Evolutionary conservation across 345 rosid genomes (phyloP).

Genomic region (Dimocarpus longan): DNA sequence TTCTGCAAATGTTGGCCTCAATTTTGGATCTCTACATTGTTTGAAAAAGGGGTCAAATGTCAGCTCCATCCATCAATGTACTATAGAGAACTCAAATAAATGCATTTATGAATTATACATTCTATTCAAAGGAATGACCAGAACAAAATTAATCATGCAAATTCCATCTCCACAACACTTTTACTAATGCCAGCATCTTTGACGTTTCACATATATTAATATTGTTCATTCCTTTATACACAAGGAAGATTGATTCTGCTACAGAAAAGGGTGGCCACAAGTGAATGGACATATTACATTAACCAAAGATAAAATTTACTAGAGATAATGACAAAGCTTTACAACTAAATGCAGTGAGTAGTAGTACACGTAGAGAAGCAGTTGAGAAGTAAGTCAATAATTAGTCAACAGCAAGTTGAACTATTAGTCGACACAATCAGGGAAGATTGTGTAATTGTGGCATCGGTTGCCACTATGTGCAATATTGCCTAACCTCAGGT

Average conservation of each 20-base stretch:
- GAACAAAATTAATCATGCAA: background rate
- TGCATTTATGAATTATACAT: slow-evolving; percentile 1
- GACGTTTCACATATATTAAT: background rate
- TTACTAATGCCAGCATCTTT: background rate
- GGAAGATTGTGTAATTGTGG: no score
- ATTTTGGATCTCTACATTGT: slow-evolving; percentile 68
- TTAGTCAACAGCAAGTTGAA: no score
- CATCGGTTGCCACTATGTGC: no score
- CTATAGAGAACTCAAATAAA: background rate
- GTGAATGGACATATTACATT: background rate
- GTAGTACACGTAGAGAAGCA: background rate
- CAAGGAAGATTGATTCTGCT: background rate
- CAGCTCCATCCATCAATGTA: slow-evolving; percentile 19
- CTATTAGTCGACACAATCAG: no score
- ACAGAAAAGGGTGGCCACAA: background rate
- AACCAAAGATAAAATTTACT: background rate
- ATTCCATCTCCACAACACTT: background rate
- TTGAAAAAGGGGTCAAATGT: background rate
- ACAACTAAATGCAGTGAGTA: slow-evolving; percentile 3
- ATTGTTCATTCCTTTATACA: background rate
- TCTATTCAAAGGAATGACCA: background rate
- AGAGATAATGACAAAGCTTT: background rate
- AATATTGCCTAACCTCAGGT: no score
- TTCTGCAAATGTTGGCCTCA: slow-evolving; percentile 87
- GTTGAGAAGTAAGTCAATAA: no score